Percentiles rank a stretch among this genome's conserved stretches.
phyloP scores from a whole-genome alignment of 2,329 filamentous ascomycete species.

The Fusarium sp. region DNA sequence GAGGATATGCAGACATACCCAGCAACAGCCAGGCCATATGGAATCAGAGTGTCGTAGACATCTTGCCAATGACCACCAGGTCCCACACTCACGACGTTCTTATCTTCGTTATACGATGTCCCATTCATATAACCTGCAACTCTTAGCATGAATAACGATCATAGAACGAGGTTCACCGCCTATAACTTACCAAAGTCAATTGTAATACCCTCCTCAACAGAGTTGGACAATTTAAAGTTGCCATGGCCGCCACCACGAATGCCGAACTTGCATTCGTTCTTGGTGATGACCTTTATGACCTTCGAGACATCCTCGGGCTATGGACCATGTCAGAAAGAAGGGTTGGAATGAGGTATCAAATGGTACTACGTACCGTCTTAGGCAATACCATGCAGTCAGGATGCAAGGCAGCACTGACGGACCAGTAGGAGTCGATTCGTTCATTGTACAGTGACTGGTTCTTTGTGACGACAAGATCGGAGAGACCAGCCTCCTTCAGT shows the following conservation, averaged over 20 bases:
- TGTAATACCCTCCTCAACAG: slow-evolving; percentile 49
- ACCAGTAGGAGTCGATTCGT: slow-evolving; percentile 50
- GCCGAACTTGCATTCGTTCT: slow-evolving; percentile 48
- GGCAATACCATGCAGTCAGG: slow-evolving; percentile 51
- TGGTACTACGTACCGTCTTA: slow-evolving; percentile 11
- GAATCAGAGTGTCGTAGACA: slow-evolving; percentile 49
- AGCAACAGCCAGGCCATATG: slow-evolving; percentile 45
- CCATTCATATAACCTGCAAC: slow-evolving; percentile 42
- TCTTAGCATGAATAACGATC: neutral
- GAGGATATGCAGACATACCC: slow-evolving; percentile 17
- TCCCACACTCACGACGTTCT: slow-evolving; percentile 45
- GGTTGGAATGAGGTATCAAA: neutral
- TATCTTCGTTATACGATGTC: slow-evolving; percentile 42
- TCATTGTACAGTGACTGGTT: slow-evolving; percentile 40
- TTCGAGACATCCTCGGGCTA: slow-evolving; percentile 48
- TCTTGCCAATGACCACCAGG: slow-evolving; percentile 50
- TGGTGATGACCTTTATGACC: slow-evolving; percentile 46
- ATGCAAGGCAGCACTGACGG: slow-evolving; percentile 46
- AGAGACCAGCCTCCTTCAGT: slow-evolving; percentile 36
- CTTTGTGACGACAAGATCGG: slow-evolving; percentile 44
- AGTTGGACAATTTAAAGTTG: slow-evolving; percentile 46
- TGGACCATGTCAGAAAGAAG: neutral
- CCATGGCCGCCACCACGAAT: slow-evolving; percentile 52
- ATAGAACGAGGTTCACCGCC: neutral
- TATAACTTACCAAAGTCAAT: slow-evolving; percentile 46